These are phyloP conservation scores for Sporothrix euskadiensis DNA, from an alignment of 2,329 filamentous ascomycete genomes.

Conservation along the genomic window DNA sequence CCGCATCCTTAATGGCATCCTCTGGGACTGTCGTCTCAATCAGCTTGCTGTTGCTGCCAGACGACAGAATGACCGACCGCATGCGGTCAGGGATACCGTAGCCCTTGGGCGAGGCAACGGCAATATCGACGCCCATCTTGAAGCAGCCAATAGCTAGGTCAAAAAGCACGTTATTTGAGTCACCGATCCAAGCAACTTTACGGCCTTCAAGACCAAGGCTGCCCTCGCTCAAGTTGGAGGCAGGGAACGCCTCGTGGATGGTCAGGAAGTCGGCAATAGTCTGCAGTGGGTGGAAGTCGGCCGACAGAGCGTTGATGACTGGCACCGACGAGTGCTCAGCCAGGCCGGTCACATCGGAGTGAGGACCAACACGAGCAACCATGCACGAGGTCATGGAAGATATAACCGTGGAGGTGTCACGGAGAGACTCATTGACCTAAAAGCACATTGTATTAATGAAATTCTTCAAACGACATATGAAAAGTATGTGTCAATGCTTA, in stretches of 20 bases:
- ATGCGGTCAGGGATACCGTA: slow-evolving; percentile 80
- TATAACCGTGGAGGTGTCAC: slow-evolving; percentile 87
- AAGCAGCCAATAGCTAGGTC: slow-evolving; percentile 85
- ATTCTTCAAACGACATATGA: neutral
- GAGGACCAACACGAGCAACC: slow-evolving; percentile 74
- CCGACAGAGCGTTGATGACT: slow-evolving; percentile 84
- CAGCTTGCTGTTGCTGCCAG: slow-evolving; percentile 62
- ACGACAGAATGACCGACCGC: slow-evolving; percentile 67
- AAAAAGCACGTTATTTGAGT: slow-evolving; percentile 96
- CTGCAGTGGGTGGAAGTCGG: slow-evolving; percentile 91
- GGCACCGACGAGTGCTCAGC: slow-evolving; percentile 74
- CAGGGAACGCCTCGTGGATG: slow-evolving; percentile 73
- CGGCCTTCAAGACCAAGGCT: slow-evolving; percentile 73
- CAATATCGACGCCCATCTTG: slow-evolving; percentile 83
- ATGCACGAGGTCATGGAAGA: slow-evolving; percentile 90
- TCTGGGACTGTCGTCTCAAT: slow-evolving; percentile 77
- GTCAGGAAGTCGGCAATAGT: slow-evolving; percentile 93
- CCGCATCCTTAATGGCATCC: slow-evolving; percentile 79
- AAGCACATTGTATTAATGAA: neutral
- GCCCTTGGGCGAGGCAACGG: slow-evolving; percentile 81
- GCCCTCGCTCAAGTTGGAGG: slow-evolving; percentile 40
- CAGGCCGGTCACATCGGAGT: slow-evolving; percentile 71
- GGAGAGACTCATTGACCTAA: slow-evolving; percentile 88
- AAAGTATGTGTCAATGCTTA: slow-evolving; percentile 42
- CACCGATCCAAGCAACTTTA: slow-evolving; percentile 94